phyloP scores from a whole-genome alignment of 2,329 filamentous ascomycete species.

The Didymella pomorum region DNA sequence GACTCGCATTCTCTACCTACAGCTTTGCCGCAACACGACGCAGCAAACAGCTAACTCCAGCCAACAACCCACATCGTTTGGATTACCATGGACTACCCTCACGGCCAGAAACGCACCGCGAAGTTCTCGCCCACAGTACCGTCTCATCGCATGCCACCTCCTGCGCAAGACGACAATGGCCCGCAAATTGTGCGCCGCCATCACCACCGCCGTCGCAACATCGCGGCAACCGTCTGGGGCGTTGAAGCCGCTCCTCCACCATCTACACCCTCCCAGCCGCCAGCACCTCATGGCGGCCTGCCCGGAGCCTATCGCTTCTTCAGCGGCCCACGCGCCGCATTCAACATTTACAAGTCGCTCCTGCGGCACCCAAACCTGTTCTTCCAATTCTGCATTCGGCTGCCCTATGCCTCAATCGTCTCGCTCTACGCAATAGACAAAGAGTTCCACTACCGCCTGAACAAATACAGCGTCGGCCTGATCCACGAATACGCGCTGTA shows the following conservation, averaged over 20 bases:
- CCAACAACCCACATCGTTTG: background rate
- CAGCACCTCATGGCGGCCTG: background rate
- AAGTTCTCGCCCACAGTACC: slow-evolving; percentile 8
- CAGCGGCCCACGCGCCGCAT: slow-evolving; percentile 19
- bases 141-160: background rate
- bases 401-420: slow-evolving; percentile 35
- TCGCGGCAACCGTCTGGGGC: slow-evolving; percentile 34
- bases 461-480: slow-evolving; percentile 63
- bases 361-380: slow-evolving; percentile 48
- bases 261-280: background rate
- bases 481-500: slow-evolving; percentile 63
- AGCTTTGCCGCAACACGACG: no score
- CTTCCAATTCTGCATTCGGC: slow-evolving; percentile 43
- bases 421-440: slow-evolving; percentile 52
- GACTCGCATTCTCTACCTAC: background rate
- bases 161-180: background rate
- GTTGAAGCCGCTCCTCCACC: slow-evolving; percentile 14
- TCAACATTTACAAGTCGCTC: slow-evolving; percentile 48
- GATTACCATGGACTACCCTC: slow-evolving; percentile 3
- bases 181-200: slow-evolving; percentile 34
- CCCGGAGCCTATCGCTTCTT: background rate
- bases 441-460: slow-evolving; percentile 50
- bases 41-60: background rate
- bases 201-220: slow-evolving; percentile 34
- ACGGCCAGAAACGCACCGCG: slow-evolving; percentile 36